Base-by-base conservation (phyloP, 495 filamentous ascomycete species). In the Rhypophila decipiens region DNA sequence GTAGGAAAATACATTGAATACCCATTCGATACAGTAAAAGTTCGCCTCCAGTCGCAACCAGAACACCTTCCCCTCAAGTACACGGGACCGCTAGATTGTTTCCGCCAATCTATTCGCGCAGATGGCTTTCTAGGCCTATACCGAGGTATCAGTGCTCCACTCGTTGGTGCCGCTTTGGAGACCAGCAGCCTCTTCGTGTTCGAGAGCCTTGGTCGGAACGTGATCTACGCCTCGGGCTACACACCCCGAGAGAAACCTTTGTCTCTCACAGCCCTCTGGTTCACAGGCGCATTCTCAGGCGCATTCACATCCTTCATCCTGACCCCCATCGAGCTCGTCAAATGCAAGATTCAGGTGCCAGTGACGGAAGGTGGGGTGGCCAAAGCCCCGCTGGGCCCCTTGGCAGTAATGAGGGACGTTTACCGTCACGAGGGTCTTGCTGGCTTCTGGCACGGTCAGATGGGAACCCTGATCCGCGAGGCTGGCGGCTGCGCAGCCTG, bases 21-120 rank as follows among this genome's bases (percentile, higher is more conserved):
- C 63, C 94, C 94, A 24, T 97, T 97, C 66, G 94, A 99, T 71
- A 99, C 94, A 0, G 84, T 99, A 56, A 99, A 99, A 73, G 93
- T 82, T 40, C 72, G 79, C 20, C 69, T 88, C 4, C 85, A 88
- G 61, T 84, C 84, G 3, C 93, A 96, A 63, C 88, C 89, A 7
- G 84, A 89, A 58, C 79, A 85, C 49, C 75, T 85, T 1, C 88
- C 91, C 22, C 80, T 88, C 12, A 84, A 77, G 17, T 98, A 96
- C 64, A 81, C 65, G 1, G 94, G 94, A 0, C 90, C 94, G 0
- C 51, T 97, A 44, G 94, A 97, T 70, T 97, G 93, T 68, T 95
- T 98, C 67, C 77, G 79, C 43, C 88, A 96, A 66, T 87, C 87
- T 23, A 66, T 96, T 43, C 76, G 73, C 46, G 69, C 79, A 34